Base-by-base conservation (phyloP, 108 stramenopile genomes). In the Nitzschia inconspicua region DNA sequence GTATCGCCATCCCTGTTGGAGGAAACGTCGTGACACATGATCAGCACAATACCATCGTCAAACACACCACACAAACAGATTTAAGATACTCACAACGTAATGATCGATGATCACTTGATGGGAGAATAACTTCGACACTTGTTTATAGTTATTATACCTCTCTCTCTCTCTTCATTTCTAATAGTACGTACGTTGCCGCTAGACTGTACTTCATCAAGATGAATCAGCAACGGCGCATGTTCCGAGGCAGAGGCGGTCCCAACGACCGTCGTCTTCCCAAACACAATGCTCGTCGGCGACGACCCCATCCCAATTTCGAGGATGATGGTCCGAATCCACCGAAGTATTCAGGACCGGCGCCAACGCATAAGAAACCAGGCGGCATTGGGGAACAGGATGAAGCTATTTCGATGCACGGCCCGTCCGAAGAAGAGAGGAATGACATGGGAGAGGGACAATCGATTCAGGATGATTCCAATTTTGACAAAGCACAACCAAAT, bases 241-340 rank as follows among this genome's bases (percentile, higher is more conserved):
- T 80, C 59, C 76, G 83, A 36, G 83, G 83, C 0, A 46, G 61
- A 22, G 77, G 71, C 35, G 83, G 83, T 36, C 70, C 83, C 0
- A 85, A 68, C 11, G 83, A 85, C 54, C 42, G 83, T 2, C 63
- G 76, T 27, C 54, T 85, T 5, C 85, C 85, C 3, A 81, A 77
- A 49, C 68, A 81, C 64, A 75, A 74, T 31, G 80, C 80, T 8
- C 46, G 76, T 29, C 34, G 74, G 20, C 52, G 63, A 29, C 53
- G 47, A 13, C n/a, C n/a, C n/a, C n/a, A n/a, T n/a, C n/a, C n/a
- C n/a, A n/a, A n/a, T n/a, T n/a, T n/a, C n/a, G n/a, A n/a, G n/a
- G n/a, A n/a, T n/a, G n/a, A n/a, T n/a, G n/a, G n/a, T 25, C 50
- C 9, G n/a, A n/a, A 24, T 29, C 14, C 3, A 57, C 32, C 32